phyloP scores from a whole-genome alignment of 108 stramenopile genomes.

The Aurantiochytrium sp. region DNA sequence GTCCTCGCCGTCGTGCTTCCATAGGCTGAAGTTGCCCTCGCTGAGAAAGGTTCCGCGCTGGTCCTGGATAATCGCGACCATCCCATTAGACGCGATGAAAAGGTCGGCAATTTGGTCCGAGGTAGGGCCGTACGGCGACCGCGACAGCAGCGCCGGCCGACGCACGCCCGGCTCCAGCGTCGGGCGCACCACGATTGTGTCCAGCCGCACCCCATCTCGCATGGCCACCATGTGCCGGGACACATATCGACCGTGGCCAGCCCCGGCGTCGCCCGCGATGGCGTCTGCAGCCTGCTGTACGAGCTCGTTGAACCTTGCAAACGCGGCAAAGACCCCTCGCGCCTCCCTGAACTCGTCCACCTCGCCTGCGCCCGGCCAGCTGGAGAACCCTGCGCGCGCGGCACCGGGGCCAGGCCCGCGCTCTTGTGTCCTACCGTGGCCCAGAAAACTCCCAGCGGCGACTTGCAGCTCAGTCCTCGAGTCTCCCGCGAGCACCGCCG shows the following conservation, averaged over 20 bases:
- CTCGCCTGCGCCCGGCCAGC: too few relatives aligned
- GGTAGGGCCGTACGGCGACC: slow-evolving; percentile 32
- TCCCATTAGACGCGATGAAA: slow-evolving; percentile 21
- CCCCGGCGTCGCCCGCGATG: background rate
- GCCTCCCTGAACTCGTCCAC: too few relatives aligned
- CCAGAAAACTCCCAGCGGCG: too few relatives aligned
- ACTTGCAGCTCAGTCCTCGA: too few relatives aligned
- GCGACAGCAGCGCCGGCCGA: background rate
- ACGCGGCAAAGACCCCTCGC: background rate
- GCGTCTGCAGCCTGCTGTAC: background rate
- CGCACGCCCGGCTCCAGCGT: background rate
- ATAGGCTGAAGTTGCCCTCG: slow-evolving; percentile 36
- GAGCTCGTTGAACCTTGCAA: background rate
- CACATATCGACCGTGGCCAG: background rate
- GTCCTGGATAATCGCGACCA: slow-evolving; percentile 33
- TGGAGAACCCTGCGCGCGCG: too few relatives aligned
- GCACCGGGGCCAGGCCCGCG: too few relatives aligned
- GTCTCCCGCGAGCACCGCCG: too few relatives aligned
- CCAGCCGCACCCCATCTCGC: slow-evolving; percentile 36
- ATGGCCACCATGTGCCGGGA: slow-evolving; percentile 23
- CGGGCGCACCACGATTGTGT: slow-evolving; percentile 29
- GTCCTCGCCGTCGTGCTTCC: slow-evolving; percentile 31
- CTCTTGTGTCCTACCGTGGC: too few relatives aligned
- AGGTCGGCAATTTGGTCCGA: background rate
- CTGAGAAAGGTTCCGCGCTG: slow-evolving; percentile 31